phyloP scores from a whole-genome alignment of 139 green algal genomes.

The Chloropicon primus region DNA sequence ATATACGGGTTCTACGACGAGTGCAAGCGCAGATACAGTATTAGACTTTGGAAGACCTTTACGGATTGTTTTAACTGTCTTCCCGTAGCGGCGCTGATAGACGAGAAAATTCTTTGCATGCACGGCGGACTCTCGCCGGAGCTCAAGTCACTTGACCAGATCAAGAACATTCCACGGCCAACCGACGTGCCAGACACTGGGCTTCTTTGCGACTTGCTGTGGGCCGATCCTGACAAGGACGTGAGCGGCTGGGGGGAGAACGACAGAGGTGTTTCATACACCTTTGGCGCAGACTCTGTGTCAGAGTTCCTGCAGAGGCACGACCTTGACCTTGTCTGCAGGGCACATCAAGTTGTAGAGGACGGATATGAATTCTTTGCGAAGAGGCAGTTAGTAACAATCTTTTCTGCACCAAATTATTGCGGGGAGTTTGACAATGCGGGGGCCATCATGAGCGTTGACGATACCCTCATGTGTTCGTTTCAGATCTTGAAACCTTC shows the following conservation, averaged over 20 bases:
- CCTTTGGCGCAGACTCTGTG: slow-evolving; percentile 89
- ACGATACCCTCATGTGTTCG: slow-evolving; percentile 99
- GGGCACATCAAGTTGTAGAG: slow-evolving; percentile 94
- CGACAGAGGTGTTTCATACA: slow-evolving; percentile 97
- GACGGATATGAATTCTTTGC: slow-evolving; percentile 99
- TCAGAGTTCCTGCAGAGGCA: slow-evolving; percentile 92
- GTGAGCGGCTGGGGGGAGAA: slow-evolving; percentile 96
- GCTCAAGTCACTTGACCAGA: slow-evolving; percentile 94
- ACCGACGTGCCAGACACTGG: slow-evolving; percentile 95
- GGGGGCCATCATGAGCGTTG: slow-evolving; percentile 98
- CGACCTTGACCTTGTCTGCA: slow-evolving; percentile 92
- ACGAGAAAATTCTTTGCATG: slow-evolving; percentile 92
- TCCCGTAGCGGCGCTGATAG: slow-evolving; percentile 89
- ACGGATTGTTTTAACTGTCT: slow-evolving; percentile 99
- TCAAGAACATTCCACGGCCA: slow-evolving; percentile 87
- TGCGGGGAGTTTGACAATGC: slow-evolving; percentile 99
- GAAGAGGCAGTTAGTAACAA: slow-evolving; percentile 94
- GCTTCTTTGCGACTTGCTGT: slow-evolving; percentile 97
- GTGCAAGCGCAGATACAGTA: slow-evolving; percentile 98
- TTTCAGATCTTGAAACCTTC: slow-evolving; percentile 98
- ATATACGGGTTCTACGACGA: slow-evolving; percentile 99
- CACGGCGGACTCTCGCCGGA: slow-evolving; percentile 96
- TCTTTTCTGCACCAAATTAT: slow-evolving; percentile 98
- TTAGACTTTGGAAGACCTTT: slow-evolving; percentile 96
- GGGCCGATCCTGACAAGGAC: slow-evolving; percentile 98